Conservation (phyloP, 1,284 basidiomycete genomes). For the Thecaphora frezii region DNA sequence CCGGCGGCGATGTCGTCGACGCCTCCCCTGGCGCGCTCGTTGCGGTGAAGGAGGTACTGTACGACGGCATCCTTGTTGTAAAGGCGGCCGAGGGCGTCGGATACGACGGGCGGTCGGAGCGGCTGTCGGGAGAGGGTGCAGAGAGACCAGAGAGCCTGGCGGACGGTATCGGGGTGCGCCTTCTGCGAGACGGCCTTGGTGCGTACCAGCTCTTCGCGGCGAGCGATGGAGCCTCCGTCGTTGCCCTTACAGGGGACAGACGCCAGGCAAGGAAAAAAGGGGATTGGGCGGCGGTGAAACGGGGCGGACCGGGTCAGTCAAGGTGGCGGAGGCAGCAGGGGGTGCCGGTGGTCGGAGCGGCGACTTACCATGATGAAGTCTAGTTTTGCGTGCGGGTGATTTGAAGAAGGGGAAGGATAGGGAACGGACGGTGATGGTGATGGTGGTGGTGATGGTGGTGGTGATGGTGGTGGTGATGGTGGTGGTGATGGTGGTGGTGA, state of each 20-base stretch:
- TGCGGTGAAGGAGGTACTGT: constrained; percentile 40
- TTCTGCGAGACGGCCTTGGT: constrained; percentile 29
- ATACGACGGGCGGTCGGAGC: constrained; percentile 41
- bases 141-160: constrained; percentile 44
- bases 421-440: too few relatives aligned
- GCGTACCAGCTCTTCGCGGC: constrained; percentile 51
- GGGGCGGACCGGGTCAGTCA: too few relatives aligned
- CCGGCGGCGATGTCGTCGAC: constrained; percentile 1
- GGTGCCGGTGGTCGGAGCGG: too few relatives aligned
- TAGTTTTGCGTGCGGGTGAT: constrained; percentile 1
- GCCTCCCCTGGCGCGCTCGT: constrained; percentile 28
- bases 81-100: constrained; percentile 47
- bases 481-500: too few relatives aligned
- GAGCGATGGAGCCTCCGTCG: constrained; percentile 56
- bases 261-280: neutral
- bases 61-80: constrained; percentile 57
- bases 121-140: constrained; percentile 45
- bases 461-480: too few relatives aligned
- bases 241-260: constrained; percentile 36
- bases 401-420: constrained; percentile 1
- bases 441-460: too few relatives aligned
- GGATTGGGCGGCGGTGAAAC: neutral
- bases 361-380: too few relatives aligned
- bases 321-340: too few relatives aligned
- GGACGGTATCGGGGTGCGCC: constrained; percentile 36